These are phyloP conservation scores for Didymella arachidicola DNA, from an alignment of 2,329 filamentous ascomycete genomes.

Conservation along the genomic window DNA sequence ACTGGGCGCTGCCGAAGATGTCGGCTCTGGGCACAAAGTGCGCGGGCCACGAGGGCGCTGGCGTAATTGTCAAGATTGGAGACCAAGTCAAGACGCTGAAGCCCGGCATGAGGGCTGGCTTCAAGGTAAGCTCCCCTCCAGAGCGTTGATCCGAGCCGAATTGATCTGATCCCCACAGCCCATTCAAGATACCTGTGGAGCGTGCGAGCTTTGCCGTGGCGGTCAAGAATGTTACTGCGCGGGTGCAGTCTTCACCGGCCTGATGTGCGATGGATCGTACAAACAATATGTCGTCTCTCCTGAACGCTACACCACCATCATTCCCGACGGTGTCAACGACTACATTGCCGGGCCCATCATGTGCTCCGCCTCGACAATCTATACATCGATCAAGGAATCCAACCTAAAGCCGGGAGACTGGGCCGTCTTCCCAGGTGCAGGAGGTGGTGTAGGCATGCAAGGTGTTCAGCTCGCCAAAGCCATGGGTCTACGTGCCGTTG, in stretches of 20 bases:
- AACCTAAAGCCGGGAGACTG: slow-evolving; percentile 61
- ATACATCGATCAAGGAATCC: slow-evolving; percentile 63
- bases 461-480: slow-evolving; percentile 59
- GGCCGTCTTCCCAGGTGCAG: slow-evolving; percentile 64
- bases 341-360: slow-evolving; percentile 67
- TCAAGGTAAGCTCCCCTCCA: slow-evolving; percentile 37
- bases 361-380: slow-evolving; percentile 67
- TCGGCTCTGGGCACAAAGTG: slow-evolving; percentile 54
- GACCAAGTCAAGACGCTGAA: slow-evolving; percentile 61
- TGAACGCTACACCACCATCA: slow-evolving; percentile 62
- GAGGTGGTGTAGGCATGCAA: slow-evolving; percentile 65
- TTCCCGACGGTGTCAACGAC: slow-evolving; percentile 64
- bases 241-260: slow-evolving; percentile 29
- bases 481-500: slow-evolving; percentile 50
- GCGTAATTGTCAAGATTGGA: slow-evolving; percentile 65
- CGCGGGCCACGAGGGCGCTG: slow-evolving; percentile 65
- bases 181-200: slow-evolving; percentile 45
- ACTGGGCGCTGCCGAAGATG: slow-evolving; percentile 56
- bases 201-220: slow-evolving; percentile 58
- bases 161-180: slow-evolving; percentile 27
- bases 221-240: slow-evolving; percentile 63
- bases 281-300: slow-evolving; percentile 67
- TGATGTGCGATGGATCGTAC: slow-evolving; percentile 59
- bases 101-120: slow-evolving; percentile 47
- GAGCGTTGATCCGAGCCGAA: background rate